phyloP scores from a whole-genome alignment of 2,329 filamentous ascomycete genomes.

The Calonectria pteridis region DNA sequence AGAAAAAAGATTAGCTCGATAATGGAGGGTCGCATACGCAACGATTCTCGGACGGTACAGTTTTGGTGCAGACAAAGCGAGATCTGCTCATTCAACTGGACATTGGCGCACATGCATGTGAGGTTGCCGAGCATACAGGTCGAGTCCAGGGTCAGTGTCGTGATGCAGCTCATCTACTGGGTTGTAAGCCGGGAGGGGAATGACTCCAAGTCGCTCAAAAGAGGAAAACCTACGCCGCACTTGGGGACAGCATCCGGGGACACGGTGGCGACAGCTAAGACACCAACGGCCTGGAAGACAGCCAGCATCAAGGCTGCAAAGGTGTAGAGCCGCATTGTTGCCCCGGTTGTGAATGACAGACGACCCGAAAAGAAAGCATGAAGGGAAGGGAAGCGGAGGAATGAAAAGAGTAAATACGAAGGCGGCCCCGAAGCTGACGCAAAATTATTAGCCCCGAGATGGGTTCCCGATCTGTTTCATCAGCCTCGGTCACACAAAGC shows the following conservation, averaged over 20 bases:
- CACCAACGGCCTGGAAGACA: conserved; percentile 28
- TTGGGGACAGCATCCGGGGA: conserved; percentile 23
- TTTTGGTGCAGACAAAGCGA: conserved; percentile 31
- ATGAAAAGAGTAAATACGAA: neutral
- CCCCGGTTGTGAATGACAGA: neutral
- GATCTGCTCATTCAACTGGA: conserved; percentile 35
- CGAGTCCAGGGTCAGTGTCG: conserved; percentile 13
- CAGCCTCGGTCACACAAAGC: neutral
- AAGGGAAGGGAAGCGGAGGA: neutral
- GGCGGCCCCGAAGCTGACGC: neutral
- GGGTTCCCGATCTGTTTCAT: conserved; percentile 1
- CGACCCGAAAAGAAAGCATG: neutral
- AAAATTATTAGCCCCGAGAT: neutral
- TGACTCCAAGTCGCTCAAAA: neutral
- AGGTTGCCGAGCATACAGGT: conserved; percentile 31
- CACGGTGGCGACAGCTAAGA: conserved; percentile 23
- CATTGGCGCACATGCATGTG: conserved; percentile 39
- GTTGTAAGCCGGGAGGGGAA: conserved; percentile 11
- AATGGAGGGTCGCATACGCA: conserved; percentile 33
- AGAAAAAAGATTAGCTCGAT: neutral
- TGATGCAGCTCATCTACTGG: conserved; percentile 36
- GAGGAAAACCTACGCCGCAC: conserved; percentile 24
- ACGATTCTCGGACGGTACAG: conserved; percentile 40
- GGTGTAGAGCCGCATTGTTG: conserved; percentile 3
- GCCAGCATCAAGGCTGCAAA: conserved; percentile 22